A percentile compares a stretch with the other conserved stretches of the same genome.
Conservation (phyloP, 495 filamentous ascomycete genomes). For the Extremus antarcticus region DNA sequence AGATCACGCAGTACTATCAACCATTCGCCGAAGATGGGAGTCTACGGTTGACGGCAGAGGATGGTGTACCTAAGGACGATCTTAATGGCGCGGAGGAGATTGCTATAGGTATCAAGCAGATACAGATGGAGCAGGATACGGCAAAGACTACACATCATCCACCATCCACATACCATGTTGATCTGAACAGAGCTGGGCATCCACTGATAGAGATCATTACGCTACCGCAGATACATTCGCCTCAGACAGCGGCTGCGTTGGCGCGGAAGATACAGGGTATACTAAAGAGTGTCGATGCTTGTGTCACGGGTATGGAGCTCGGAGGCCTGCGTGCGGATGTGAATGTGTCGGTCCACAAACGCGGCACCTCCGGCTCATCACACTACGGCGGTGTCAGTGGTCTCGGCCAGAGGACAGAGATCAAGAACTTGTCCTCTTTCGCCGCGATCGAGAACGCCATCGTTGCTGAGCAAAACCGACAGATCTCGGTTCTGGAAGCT, state of each 20-base stretch:
- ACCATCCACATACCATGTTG: conserved; percentile 62
- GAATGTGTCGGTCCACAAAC: conserved; percentile 75
- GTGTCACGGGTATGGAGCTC: conserved; percentile 81
- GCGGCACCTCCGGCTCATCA: conserved; percentile 26
- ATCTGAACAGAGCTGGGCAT: conserved; percentile 87
- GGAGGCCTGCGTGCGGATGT: conserved; percentile 89
- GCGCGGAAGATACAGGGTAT: conserved; percentile 82
- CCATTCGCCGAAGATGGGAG: conserved; percentile 73
- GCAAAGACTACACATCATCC: conserved; percentile 80
- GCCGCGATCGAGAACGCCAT: conserved; percentile 92
- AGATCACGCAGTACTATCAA: conserved; percentile 92
- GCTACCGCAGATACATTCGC: conserved; percentile 69
- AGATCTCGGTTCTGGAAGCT: conserved; percentile 68
- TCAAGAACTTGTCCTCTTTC: conserved; percentile 94
- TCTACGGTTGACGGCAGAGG: conserved; percentile 58
- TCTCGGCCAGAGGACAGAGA: conserved; percentile 84
- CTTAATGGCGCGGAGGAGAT: conserved; percentile 43
- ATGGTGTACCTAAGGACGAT: conserved; percentile 65
- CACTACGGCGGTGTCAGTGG: conserved; percentile 45
- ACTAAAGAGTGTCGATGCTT: conserved; percentile 69
- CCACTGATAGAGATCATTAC: conserved; percentile 96
- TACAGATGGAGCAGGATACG: conserved; percentile 96
- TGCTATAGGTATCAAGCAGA: conserved; percentile 71
- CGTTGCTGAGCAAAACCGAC: conserved; percentile 75
- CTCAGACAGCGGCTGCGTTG: conserved; percentile 72